Conservation (phyloP, 495 filamentous ascomycete species). For the Aspergillus mulundensis region DNA sequence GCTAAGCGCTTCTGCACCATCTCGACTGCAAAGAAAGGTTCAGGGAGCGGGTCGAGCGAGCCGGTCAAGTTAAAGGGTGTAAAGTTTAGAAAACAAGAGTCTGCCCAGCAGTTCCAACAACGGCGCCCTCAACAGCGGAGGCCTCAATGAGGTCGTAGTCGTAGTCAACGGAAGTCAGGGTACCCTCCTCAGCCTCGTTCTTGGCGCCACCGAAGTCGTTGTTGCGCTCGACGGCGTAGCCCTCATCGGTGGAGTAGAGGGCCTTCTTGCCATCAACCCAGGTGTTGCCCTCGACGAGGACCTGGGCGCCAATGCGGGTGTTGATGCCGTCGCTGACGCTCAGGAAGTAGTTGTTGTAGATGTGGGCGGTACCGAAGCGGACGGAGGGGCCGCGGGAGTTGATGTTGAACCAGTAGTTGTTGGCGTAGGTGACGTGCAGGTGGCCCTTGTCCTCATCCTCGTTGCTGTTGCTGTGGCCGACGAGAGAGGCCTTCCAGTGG, state of each 20-base stretch:
- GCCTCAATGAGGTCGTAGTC: constrained; percentile 44
- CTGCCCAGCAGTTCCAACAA: constrained; percentile 50
- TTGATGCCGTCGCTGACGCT: constrained; percentile 57
- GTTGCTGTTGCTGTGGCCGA: constrained; percentile 53
- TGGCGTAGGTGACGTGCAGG: constrained; percentile 56
- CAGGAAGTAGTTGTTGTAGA: constrained; percentile 48
- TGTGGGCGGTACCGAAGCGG: constrained; percentile 59
- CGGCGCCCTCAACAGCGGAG: constrained; percentile 36
- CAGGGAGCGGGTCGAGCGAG: not conserved
- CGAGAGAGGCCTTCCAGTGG: constrained; percentile 62
- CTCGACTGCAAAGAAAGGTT: not conserved
- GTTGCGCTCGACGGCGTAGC: constrained; percentile 47
- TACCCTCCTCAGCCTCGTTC: constrained; percentile 47
- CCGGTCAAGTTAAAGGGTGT: not conserved
- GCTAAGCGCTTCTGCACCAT: not conserved
- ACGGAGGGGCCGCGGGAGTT: constrained; percentile 57
- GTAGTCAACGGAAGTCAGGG: constrained; percentile 49
- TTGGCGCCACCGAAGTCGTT: constrained; percentile 51
- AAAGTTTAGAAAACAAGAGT: constrained; percentile 47
- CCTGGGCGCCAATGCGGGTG: constrained; percentile 60
- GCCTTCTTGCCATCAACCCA: constrained; percentile 33
- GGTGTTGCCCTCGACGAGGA: constrained; percentile 58
- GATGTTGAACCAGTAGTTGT: constrained; percentile 59
- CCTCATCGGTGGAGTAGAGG: constrained; percentile 54
- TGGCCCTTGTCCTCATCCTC: constrained; percentile 46